These are phyloP conservation scores for Amylocystis lapponica DNA, from an alignment of 768 basidiomycete species.

Conservation along the genomic window DNA sequence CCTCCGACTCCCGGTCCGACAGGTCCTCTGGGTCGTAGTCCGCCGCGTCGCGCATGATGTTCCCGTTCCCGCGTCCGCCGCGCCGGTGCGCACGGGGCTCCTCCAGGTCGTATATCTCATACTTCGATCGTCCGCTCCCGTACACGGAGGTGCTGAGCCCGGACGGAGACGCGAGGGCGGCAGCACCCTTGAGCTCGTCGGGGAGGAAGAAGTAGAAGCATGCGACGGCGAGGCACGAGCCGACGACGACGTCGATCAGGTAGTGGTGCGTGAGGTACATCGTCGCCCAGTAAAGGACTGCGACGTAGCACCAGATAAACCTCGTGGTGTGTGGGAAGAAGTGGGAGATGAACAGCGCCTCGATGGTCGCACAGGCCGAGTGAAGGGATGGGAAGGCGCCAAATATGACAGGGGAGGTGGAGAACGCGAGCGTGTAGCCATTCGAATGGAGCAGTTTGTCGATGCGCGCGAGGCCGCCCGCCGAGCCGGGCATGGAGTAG, in stretches of 20 bases:
- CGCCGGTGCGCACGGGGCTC: constrained; percentile 37
- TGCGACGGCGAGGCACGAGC: constrained; percentile 82
- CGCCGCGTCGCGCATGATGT: constrained; percentile 34
- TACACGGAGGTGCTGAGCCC: constrained; percentile 26
- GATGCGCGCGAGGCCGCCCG: constrained; percentile 90
- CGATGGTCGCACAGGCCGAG: constrained; percentile 84
- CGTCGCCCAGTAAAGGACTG: constrained; percentile 91
- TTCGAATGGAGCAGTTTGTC: constrained; percentile 76
- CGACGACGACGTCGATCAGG: constrained; percentile 94
- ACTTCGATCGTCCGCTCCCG: constrained; percentile 46
- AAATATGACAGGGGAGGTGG: constrained; percentile 87
- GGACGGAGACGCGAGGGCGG: constrained; percentile 47
- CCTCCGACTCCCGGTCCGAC: constrained; percentile 46
- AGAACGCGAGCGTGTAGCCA: constrained; percentile 77
- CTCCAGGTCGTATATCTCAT: constrained; percentile 75
- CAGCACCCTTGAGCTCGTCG: constrained; percentile 60
- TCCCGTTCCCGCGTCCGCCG: constrained; percentile 20
- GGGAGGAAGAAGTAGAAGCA: constrained; percentile 90
- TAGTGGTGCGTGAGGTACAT: constrained; percentile 99
- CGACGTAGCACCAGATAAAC: constrained; percentile 79
- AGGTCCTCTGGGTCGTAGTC: constrained; percentile 54
- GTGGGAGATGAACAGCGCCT: constrained; percentile 89
- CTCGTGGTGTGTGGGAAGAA: constrained; percentile 78
- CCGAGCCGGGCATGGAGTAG: constrained; percentile 87
- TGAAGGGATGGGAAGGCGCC: constrained; percentile 97